A percentile compares a stretch with the other conserved stretches of the same genome.
Evolutionary conservation across 176 grass and related monocot species (phyloP).

Genomic region (Oryza meyeriana): DNA sequence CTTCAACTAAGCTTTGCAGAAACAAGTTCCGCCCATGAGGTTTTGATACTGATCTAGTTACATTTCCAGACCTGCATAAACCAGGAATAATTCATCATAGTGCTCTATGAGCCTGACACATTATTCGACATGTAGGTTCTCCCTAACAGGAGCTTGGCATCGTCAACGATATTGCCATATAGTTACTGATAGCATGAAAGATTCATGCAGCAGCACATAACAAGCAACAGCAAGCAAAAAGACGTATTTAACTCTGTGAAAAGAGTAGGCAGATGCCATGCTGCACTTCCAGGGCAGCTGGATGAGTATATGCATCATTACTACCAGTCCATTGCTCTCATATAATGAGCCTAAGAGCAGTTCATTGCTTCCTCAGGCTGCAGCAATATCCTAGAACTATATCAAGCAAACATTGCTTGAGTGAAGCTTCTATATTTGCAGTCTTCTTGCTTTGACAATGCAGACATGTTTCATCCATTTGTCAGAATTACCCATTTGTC

Average conservation of each 20-base stretch:
- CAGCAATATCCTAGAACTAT: not conserved
- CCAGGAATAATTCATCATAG: constrained; percentile 10
- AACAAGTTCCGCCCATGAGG: constrained; percentile 71
- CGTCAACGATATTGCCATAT: not conserved
- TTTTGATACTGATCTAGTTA: constrained; percentile 59
- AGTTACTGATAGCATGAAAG: not conserved
- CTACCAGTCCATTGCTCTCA: not conserved
- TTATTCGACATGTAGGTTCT: not conserved
- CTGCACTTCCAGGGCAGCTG: not conserved
- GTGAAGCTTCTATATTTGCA: not conserved
- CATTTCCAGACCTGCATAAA: constrained; percentile 70
- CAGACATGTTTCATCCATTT: not conserved
- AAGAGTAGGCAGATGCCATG: not conserved
- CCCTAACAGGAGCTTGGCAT: constrained; percentile 7
- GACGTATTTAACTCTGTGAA: not conserved
- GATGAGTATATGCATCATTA: not conserved
- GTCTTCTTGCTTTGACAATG: not conserved
- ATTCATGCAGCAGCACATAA: not conserved
- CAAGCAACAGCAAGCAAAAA: not conserved
- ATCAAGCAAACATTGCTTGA: not conserved
- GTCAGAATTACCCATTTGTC: not conserved
- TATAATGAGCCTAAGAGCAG: not conserved
- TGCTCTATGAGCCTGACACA: not conserved
- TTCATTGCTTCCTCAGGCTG: not conserved
- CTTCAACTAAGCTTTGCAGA: constrained; percentile 82